A percentile compares a stretch with the other conserved stretches of the same genome.
Evolutionary conservation across 2,329 filamentous ascomycete genomes (phyloP).

Genomic region (Cercospora sojina): DNA sequence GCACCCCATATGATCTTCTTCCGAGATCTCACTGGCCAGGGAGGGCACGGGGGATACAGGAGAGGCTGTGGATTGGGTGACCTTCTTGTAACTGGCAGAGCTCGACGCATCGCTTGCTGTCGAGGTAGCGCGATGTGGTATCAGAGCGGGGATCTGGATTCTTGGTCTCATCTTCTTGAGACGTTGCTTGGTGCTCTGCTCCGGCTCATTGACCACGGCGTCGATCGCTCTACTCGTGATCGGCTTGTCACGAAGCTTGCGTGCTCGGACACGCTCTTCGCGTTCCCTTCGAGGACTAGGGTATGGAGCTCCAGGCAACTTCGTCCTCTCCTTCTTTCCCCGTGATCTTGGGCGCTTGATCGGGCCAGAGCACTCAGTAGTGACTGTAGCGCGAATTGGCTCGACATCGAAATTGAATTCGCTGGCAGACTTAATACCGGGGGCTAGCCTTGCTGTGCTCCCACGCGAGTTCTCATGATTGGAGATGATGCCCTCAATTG

Average conservation of each 20-base stretch:
- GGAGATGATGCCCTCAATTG: conserved; percentile 31
- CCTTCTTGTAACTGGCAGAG: conserved; percentile 33
- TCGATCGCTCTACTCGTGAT: conserved; percentile 30
- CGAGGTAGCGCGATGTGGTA: conserved; percentile 32
- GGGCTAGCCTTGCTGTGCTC: conserved; percentile 32
- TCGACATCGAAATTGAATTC: conserved; percentile 31
- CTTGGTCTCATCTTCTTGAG: conserved; percentile 36
- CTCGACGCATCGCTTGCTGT: conserved; percentile 30
- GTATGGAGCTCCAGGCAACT: conserved; percentile 21
- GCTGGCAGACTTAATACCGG: conserved; percentile 32
- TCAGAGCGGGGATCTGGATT: conserved; percentile 33
- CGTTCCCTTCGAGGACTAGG: conserved; percentile 31
- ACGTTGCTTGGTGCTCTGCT: conserved; percentile 26
- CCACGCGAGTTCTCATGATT: conserved; percentile 23
- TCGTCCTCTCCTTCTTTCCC: conserved; percentile 21
- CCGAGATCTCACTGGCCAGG: conserved; percentile 19
- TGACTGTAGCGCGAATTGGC: conserved; percentile 32
- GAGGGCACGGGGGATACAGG: conserved; percentile 35
- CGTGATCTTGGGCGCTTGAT: conserved; percentile 36
- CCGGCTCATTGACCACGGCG: conserved; percentile 29
- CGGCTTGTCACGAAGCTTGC: conserved; percentile 38
- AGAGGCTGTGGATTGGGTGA: conserved; percentile 31
- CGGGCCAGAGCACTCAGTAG: conserved; percentile 37
- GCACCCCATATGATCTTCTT: conserved; percentile 29
- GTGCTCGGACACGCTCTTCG: conserved; percentile 36